Percentiles rank a stretch among this genome's conserved stretches.
Evolutionary conservation across 257 asterid species (phyloP).

Genomic region (Solanum sejunctum): DNA sequence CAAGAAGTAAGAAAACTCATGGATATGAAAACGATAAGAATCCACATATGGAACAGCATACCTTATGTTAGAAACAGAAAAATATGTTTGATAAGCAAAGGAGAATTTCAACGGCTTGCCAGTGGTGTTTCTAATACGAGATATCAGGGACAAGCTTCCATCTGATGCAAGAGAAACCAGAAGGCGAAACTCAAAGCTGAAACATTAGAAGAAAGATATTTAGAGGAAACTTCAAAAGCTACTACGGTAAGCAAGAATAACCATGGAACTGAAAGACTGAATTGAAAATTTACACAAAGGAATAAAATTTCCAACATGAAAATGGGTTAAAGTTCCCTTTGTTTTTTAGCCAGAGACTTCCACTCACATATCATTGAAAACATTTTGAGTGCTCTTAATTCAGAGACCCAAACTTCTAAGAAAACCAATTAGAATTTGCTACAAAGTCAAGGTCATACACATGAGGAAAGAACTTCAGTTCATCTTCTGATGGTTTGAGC

Average conservation of each 20-base stretch:
- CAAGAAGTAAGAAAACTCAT: not conserved
- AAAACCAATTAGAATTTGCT: not conserved
- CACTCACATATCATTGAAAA: not conserved
- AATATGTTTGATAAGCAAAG: constrained; percentile 71
- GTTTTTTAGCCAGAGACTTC: not conserved
- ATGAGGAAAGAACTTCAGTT: constrained; percentile 78
- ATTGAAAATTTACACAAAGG: not conserved
- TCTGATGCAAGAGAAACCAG: constrained; percentile 65
- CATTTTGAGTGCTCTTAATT: not conserved
- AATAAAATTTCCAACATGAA: not conserved
- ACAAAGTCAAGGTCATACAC: constrained; percentile 24
- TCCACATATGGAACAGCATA: constrained; percentile 1
- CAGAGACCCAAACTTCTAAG: not conserved
- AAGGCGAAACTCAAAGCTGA: constrained; percentile 79
- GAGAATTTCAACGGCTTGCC: constrained; percentile 83
- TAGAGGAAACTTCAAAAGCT: not conserved
- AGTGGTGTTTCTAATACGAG: constrained; percentile 71
- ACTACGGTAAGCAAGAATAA: not conserved
- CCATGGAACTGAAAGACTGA: not conserved
- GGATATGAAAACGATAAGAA: not conserved
- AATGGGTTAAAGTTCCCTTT: not conserved
- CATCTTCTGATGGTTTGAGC: constrained; percentile 83
- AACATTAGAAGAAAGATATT: not conserved
- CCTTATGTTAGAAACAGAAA: constrained; percentile 93
- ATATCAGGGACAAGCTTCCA: constrained; percentile 69